Percentiles rank a stretch among this genome's conserved stretches.
Evolutionary conservation across 2,329 filamentous ascomycete genomes (phyloP).

Genomic region (Diaporthe australafricana): DNA sequence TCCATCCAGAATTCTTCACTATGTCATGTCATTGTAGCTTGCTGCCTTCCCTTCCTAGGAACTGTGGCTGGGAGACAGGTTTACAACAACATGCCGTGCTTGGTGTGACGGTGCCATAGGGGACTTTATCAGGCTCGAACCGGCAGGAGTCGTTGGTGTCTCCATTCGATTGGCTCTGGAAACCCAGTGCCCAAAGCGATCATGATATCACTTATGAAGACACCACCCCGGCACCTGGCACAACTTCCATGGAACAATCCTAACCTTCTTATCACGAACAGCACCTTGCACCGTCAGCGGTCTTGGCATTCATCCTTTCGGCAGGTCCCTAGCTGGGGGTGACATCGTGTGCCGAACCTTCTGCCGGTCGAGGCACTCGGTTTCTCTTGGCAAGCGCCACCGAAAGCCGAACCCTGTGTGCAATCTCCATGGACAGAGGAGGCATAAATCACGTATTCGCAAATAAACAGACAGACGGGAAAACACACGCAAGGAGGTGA

Average conservation of each 20-base stretch:
- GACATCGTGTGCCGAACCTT: conserved; percentile 22
- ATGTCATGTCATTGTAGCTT: not conserved
- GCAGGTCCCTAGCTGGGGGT: conserved; percentile 23
- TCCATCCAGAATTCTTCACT: not conserved
- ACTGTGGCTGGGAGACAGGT: not conserved
- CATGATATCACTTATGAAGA: conserved; percentile 15
- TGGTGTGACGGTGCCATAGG: not conserved
- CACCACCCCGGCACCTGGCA: conserved; percentile 19
- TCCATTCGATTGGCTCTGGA: not conserved
- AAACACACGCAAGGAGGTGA: not conserved
- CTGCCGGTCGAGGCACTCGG: not conserved
- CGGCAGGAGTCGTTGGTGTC: not conserved
- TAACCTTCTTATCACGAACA: conserved; percentile 23
- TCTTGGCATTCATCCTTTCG: conserved; percentile 21
- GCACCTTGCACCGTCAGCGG: not conserved
- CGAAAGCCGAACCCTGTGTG: not conserved
- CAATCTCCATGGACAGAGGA: not conserved
- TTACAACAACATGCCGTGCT: not conserved
- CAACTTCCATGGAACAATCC: not conserved
- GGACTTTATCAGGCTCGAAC: not conserved
- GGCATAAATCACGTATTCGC: not conserved
- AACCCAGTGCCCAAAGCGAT: not conserved
- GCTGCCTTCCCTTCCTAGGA: conserved; percentile 9
- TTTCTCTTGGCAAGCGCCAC: conserved; percentile 17
- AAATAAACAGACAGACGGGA: not conserved